phyloP scores from a whole-genome alignment of 768 basidiomycete genomes.

The Leccinellum rugosiceps region DNA sequence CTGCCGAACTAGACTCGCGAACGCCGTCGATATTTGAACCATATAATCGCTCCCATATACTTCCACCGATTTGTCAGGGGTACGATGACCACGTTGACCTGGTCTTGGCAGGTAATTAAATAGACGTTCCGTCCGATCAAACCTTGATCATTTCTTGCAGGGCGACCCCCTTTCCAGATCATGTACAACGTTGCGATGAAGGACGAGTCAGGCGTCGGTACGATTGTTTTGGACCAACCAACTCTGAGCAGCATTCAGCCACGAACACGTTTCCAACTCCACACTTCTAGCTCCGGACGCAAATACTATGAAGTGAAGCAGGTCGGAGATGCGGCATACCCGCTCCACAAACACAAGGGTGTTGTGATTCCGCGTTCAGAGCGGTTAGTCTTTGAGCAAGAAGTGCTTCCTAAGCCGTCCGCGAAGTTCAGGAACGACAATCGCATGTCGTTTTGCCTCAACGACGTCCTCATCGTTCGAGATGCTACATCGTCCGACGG shows the following conservation, averaged over 20 bases:
- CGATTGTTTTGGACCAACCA: conserved; percentile 68
- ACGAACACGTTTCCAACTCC: conserved; percentile 76
- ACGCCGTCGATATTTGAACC: conserved; percentile 55
- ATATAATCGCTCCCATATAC: conserved; percentile 70
- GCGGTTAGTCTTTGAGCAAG: conserved; percentile 79
- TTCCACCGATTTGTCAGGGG: conserved; percentile 82
- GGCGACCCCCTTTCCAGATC: conserved; percentile 91
- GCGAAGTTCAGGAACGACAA: conserved; percentile 70
- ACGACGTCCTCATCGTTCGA: conserved; percentile 58
- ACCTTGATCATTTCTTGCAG: conserved; percentile 34
- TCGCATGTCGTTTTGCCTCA: conserved; percentile 71
- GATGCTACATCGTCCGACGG: conserved; percentile 50
- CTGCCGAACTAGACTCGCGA: conserved; percentile 60
- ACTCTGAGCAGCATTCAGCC: conserved; percentile 84
- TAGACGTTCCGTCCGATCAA: neutral
- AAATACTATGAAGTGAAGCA: conserved; percentile 91
- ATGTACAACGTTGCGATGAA: conserved; percentile 82
- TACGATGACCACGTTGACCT: conserved; percentile 77
- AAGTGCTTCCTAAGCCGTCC: conserved; percentile 76
- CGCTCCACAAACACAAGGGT: conserved; percentile 63
- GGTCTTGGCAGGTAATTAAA: conserved; percentile 62
- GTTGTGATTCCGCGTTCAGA: conserved; percentile 64
- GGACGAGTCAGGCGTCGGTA: conserved; percentile 64
- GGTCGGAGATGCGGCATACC: conserved; percentile 83
- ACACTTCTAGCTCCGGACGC: conserved; percentile 70